Percentiles rank a stretch among this genome's conserved stretches.
phyloP scores from a whole-genome alignment of 768 basidiomycete species.

The Tubosaeta sp. region DNA sequence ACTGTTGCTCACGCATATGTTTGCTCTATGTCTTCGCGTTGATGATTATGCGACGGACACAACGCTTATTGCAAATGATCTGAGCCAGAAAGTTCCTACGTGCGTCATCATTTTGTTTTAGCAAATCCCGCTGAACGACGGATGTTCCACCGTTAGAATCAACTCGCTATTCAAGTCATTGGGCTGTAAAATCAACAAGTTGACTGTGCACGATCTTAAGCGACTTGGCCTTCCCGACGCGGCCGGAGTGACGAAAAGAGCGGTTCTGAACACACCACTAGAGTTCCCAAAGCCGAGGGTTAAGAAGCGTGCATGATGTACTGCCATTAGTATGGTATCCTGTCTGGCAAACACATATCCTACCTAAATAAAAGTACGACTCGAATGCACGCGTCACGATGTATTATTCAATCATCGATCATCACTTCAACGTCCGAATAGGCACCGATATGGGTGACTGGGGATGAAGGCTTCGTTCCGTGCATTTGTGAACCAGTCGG shows the following conservation, averaged over 20 bases:
- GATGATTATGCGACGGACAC: slow-evolving; percentile 77
- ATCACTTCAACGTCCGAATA: background rate
- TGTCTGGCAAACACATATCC: background rate
- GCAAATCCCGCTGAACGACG: slow-evolving; percentile 1
- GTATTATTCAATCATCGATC: background rate
- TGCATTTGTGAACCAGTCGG: too few relatives aligned
- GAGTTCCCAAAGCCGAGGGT: slow-evolving; percentile 68
- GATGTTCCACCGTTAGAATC: slow-evolving; percentile 36
- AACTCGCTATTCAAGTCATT: slow-evolving; percentile 73
- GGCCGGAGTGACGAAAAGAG: slow-evolving; percentile 62
- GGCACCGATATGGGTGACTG: background rate
- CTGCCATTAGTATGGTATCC: background rate
- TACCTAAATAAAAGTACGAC: background rate
- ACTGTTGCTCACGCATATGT: slow-evolving; percentile 70
- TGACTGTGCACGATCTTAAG: slow-evolving; percentile 60
- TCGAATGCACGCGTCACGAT: background rate
- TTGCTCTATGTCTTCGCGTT: slow-evolving; percentile 73
- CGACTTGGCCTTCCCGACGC: slow-evolving; percentile 62
- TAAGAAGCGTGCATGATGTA: slow-evolving; percentile 28
- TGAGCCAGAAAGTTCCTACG: slow-evolving; percentile 62
- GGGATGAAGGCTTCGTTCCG: too few relatives aligned
- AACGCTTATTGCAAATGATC: slow-evolving; percentile 63
- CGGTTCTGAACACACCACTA: slow-evolving; percentile 70
- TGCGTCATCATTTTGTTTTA: slow-evolving; percentile 36
- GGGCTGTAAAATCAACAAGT: slow-evolving; percentile 66